Evolutionary conservation across 108 stramenopile species (phyloP).

Genomic region (Epithemia pelagica): DNA sequence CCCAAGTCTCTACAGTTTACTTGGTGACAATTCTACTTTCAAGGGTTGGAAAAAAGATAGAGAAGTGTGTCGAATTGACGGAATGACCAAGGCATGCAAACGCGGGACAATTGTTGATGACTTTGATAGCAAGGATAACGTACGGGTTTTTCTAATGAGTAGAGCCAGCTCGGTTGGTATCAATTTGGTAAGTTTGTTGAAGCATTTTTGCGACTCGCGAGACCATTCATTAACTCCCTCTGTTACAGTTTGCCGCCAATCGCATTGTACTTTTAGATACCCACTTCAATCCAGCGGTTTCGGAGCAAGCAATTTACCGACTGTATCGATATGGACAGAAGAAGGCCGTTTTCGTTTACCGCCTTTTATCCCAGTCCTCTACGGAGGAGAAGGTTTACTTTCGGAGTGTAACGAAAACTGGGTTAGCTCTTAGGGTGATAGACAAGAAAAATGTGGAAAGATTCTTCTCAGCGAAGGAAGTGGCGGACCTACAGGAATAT

Average conservation of each 20-base stretch:
- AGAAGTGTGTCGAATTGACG: conserved; percentile 73
- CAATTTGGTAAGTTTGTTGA: conserved; percentile 12
- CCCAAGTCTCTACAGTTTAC: conserved; percentile 18
- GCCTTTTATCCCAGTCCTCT: conserved; percentile 65
- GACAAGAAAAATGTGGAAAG: conserved; percentile 51
- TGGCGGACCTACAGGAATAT: conserved; percentile 37
- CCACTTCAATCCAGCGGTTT: conserved; percentile 61
- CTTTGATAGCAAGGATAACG: conserved; percentile 12
- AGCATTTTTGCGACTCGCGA: too few species aligned
- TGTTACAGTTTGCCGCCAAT: conserved; percentile 10
- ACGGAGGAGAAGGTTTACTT: conserved; percentile 78
- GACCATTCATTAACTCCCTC: conserved; percentile 2
- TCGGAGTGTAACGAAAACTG: conserved; percentile 51
- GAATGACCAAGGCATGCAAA: conserved; percentile 35
- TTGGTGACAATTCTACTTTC: conserved; percentile 17
- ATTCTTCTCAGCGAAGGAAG: conserved; percentile 43
- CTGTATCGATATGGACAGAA: conserved; percentile 68
- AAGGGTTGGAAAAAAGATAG: conserved; percentile 47
- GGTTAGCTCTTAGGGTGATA: conserved; percentile 50
- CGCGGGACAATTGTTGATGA: conserved; percentile 47
- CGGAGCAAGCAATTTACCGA: conserved; percentile 52
- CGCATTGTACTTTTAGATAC: conserved; percentile 57
- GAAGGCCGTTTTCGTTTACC: conserved; percentile 57
- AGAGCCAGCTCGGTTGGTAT: conserved; percentile 21
- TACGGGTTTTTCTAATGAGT: background rate